Evolutionary conservation across 805 yeast genomes (phyloP).

Genomic region (Brettanomyces anomalus): DNA sequence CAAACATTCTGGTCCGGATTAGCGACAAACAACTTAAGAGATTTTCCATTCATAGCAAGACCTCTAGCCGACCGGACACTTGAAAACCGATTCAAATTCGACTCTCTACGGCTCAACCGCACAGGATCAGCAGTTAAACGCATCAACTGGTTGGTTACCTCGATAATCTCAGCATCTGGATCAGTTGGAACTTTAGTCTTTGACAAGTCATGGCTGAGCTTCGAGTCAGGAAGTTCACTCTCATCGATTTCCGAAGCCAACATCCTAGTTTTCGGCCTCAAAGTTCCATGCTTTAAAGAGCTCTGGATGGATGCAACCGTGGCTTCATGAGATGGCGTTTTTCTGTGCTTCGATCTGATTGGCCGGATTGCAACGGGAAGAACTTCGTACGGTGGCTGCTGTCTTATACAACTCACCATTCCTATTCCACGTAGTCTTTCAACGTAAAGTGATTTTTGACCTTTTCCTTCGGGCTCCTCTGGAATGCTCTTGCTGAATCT

Average conservation of each 20-base stretch:
- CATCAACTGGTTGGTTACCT: constrained; percentile 23
- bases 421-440: constrained; percentile 10
- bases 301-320: constrained; percentile 19
- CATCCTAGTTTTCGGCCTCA: constrained; percentile 57
- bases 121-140: constrained; percentile 11
- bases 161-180: constrained; percentile 25
- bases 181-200: constrained; percentile 23
- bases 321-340: constrained; percentile 22
- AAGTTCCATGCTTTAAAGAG: constrained; percentile 54
- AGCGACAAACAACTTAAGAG: constrained; percentile 36
- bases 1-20: constrained; percentile 47
- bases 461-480: constrained; percentile 33
- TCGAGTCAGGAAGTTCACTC: constrained; percentile 35
- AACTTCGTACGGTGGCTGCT: constrained; percentile 29
- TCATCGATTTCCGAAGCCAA: constrained; percentile 73
- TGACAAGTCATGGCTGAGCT: constrained; percentile 19
- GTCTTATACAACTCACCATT: neutral
- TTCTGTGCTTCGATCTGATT: constrained; percentile 23
- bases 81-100: neutral
- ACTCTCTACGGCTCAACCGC: constrained; percentile 11
- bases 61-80: constrained; percentile 1
- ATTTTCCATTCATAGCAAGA: constrained; percentile 7
- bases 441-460: constrained; percentile 44
- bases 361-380: constrained; percentile 44
- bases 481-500: too few relatives aligned